Base-by-base conservation (phyloP, 768 basidiomycete species). In the Suillus brevipes region DNA sequence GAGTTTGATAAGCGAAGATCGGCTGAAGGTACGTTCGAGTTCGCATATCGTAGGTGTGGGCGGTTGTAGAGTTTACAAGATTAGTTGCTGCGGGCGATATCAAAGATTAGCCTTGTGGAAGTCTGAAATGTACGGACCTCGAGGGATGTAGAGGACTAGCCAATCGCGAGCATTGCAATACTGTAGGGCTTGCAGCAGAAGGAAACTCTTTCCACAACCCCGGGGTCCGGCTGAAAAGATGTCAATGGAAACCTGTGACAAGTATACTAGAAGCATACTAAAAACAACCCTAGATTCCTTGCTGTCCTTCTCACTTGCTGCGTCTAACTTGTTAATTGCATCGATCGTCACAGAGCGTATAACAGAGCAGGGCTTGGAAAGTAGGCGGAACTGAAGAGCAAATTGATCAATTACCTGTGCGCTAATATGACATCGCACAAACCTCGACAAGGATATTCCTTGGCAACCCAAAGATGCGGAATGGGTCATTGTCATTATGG, bases 131-230 rank as follows among this genome's bases (percentile, higher is more conserved):
- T 36, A 75, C 82, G 57, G 38, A 92, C 93, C 87, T 77, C 89
- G 82, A 4, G 95, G 94, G 31, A 95, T 84, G 73, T 95, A 97
- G 20, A 96, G 75, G 20, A 94, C 92, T 25, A 96, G 83, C 91
- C 93, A 95, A 34, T 84, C 83, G 25, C 85, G 82, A 3, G 82
- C 75, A 12, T 83, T 69, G 40, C 87, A 89, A 67, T 92, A 88
- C 45, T 90, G 82, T 0, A 92, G 86, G 0, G 89, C 83, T 74
- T 97, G 95, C 10, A 95, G 78, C 37, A 97, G 77, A 10, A 92
- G 74, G 66, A 85, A 87, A 63, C 89, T 92, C 78, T 97, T 97
- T 49, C 95, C 95, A 62, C 85, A 87, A 6, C 95, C 95, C 10
- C 84, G 66, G 7, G 83, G 78, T 16, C 95, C 95, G 66, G 87